Conservation (phyloP, 768 basidiomycete genomes). For the Naematelia aurantialba region DNA sequence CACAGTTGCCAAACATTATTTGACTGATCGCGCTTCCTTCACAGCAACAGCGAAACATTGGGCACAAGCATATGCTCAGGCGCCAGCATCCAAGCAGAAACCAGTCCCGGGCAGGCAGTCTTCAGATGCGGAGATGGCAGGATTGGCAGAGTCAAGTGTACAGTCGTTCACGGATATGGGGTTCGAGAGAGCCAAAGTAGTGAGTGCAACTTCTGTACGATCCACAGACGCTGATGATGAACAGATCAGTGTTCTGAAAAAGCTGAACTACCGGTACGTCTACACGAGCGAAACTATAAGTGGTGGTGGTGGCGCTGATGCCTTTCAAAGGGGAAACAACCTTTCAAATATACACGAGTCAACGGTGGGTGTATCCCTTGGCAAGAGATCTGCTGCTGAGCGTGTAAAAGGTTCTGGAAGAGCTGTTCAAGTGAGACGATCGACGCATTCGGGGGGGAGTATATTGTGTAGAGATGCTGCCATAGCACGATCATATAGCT, state of each 20-base stretch:
- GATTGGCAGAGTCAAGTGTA: conserved; percentile 77
- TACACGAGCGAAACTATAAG: neutral
- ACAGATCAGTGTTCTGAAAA: conserved; percentile 38
- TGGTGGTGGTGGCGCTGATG: neutral
- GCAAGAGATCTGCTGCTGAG: neutral
- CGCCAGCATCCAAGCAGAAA: conserved; percentile 53
- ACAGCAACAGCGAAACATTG: conserved; percentile 90
- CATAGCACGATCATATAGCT: neutral
- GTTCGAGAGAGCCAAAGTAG: conserved; percentile 77
- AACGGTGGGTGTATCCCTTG: conserved; percentile 17
- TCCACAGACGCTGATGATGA: conserved; percentile 1
- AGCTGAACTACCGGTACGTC: conserved; percentile 34
- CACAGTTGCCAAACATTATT: conserved; percentile 87
- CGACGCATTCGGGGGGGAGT: neutral
- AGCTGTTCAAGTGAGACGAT: conserved; percentile 58
- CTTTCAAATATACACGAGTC: conserved; percentile 30
- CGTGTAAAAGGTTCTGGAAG: conserved; percentile 57
- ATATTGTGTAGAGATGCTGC: too few relatives aligned
- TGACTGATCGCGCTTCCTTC: conserved; percentile 79
- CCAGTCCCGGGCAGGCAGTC: conserved; percentile 26
- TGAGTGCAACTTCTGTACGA: conserved; percentile 54
- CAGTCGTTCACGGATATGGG: conserved; percentile 78
- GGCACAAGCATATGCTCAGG: conserved; percentile 87
- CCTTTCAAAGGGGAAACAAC: conserved; percentile 31
- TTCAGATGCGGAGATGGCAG: conserved; percentile 63